Base-by-base conservation (phyloP, 257 asterid species). In the Ajuga chamaepitys region DNA sequence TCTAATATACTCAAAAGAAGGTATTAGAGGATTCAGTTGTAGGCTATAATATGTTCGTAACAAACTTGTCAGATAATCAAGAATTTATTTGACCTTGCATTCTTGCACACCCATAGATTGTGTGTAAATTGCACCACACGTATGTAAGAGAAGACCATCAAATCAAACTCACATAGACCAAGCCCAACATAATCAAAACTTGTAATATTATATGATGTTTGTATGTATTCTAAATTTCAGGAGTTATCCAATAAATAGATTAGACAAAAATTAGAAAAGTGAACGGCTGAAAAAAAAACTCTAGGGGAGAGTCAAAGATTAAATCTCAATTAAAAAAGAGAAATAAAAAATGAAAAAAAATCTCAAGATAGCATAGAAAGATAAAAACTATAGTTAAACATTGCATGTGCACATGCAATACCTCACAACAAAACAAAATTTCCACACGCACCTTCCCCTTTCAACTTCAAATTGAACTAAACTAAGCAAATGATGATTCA, bases 401-500 rank as follows among this genome's bases (percentile, higher is more conserved):
- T 9, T 14, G 28, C 16, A 55, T 40, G 24, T 62, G 42, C 34
- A 22, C 61, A 37, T 58, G 58, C 40, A 48, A 25, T 24, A 24
- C n/a, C 67, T 58, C 7, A 16, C 17, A 69, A n/a, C 37, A 24
- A 70, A 60, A 54, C 48, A 70, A 52, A 25, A 35, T 35, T 8
- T 1, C 12, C 28, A 38, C 13, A 52, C 22, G 10, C n/a, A 17
- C 5, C 12, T 40, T 21, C 20, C 45, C 65, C 51, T 59, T 58
- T 66, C 70, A 50, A 17, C 52, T n/a, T 37, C 58, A 51, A 52
- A 30, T 4, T 11, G 70, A 44, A 41, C 1, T 14, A 44, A 42
- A 58, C 78, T 41, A 60, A 28, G 78, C n/a, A 47, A 17, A 21
- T 35, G n/a, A 18, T 22, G 24, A 25, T 46, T 18, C 55, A 7